These are phyloP conservation scores for Parastagonospora nodorum DNA, from an alignment of 2,329 filamentous ascomycete genomes.

Conservation along the genomic window DNA sequence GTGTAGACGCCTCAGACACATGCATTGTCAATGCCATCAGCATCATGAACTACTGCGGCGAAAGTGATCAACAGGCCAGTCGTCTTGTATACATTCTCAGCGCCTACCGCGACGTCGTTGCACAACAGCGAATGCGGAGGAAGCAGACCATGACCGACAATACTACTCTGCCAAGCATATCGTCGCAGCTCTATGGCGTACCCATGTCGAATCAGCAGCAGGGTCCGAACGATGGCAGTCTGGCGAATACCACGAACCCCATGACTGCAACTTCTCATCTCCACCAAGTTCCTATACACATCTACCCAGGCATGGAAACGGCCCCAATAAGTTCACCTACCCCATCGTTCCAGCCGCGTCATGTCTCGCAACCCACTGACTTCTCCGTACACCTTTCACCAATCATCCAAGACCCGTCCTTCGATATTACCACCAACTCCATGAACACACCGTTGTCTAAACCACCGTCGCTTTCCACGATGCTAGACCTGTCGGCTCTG, in stretches of 20 bases:
- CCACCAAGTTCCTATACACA: slow-evolving; percentile 43
- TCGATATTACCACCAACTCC: slow-evolving; percentile 9
- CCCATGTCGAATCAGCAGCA: slow-evolving; percentile 12
- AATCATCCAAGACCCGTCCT: slow-evolving; percentile 33
- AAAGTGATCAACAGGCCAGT: slow-evolving; percentile 48
- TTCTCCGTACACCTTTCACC: slow-evolving; percentile 38
- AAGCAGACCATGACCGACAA: slow-evolving; percentile 31
- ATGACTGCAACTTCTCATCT: slow-evolving; percentile 26
- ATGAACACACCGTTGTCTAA: slow-evolving; percentile 17
- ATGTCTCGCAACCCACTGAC: slow-evolving; percentile 13
- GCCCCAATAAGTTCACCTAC: slow-evolving; percentile 19
- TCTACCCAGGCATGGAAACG: slow-evolving; percentile 44
- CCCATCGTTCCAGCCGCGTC: slow-evolving; percentile 9
- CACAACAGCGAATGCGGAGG: slow-evolving; percentile 33
- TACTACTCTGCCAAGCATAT: slow-evolving; percentile 38
- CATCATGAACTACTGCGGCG: slow-evolving; percentile 49
- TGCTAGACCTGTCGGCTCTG: slow-evolving; percentile 46
- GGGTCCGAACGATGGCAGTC: slow-evolving; percentile 1
- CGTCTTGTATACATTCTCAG: slow-evolving; percentile 46
- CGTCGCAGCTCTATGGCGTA: slow-evolving; percentile 39
- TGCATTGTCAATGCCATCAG: slow-evolving; percentile 46
- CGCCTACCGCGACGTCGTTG: slow-evolving; percentile 46
- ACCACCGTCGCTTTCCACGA: slow-evolving; percentile 37
- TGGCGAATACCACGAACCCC: slow-evolving; percentile 15
- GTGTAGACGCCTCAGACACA: slow-evolving; percentile 39